These are phyloP conservation scores for Exophiala calicioides DNA, from an alignment of 2,329 filamentous ascomycete species.

Conservation along the genomic window DNA sequence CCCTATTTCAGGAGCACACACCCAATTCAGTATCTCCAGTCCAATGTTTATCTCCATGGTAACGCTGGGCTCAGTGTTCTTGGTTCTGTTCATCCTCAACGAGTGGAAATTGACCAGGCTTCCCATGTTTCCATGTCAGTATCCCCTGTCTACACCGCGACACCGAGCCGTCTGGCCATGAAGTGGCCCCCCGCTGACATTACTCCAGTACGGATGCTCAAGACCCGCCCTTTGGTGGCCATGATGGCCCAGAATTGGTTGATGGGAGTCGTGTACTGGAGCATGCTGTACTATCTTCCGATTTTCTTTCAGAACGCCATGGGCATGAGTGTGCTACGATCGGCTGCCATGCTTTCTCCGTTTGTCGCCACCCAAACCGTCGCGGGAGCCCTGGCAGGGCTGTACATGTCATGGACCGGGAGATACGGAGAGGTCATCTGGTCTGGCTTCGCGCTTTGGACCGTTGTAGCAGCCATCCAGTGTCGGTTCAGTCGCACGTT, in stretches of 20 bases:
- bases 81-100: conserved; percentile 54
- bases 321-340: conserved; percentile 6
- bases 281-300: conserved; percentile 10
- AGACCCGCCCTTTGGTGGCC: conserved; percentile 6
- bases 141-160: too few relatives aligned
- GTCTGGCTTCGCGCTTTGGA: conserved; percentile 49
- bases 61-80: conserved; percentile 48
- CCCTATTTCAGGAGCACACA: conserved; percentile 62
- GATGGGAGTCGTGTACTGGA: conserved; percentile 13
- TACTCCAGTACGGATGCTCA: conserved; percentile 13
- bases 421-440: conserved; percentile 63
- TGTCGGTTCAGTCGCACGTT: conserved; percentile 52
- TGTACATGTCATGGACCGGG: conserved; percentile 59
- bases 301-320: conserved; percentile 11
- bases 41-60: conserved; percentile 63
- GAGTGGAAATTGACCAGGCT: conserved; percentile 59
- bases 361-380: too few relatives aligned
- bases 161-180: too few relatives aligned
- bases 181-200: too few relatives aligned
- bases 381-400: too few relatives aligned
- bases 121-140: conserved; percentile 62
- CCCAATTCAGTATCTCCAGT: conserved; percentile 58
- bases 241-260: conserved; percentile 15
- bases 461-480: conserved; percentile 55
- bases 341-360: too few relatives aligned